Conservation (phyloP, 2,329 filamentous ascomycete species). For the Graphilbum sp. region DNA sequence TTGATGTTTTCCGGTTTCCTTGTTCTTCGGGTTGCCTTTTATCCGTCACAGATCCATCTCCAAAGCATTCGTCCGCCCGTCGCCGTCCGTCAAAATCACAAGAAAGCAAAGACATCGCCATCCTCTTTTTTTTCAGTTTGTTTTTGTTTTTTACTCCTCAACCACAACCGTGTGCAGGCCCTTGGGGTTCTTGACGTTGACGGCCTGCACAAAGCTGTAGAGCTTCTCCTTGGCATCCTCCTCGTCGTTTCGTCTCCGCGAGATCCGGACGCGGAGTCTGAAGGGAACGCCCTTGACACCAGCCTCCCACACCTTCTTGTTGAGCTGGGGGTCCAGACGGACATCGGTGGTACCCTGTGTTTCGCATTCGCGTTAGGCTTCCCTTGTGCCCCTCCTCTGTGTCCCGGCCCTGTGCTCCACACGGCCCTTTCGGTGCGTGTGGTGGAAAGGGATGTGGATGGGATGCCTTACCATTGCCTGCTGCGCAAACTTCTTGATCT, state of each 20-base stretch:
- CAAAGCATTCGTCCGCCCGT: background rate
- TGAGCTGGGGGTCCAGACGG: conserved; percentile 93
- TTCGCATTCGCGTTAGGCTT: background rate
- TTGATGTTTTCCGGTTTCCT: conserved; percentile 13
- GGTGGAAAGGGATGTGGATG: background rate
- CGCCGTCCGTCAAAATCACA: background rate
- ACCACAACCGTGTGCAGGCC: conserved; percentile 87
- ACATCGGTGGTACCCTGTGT: conserved; percentile 88
- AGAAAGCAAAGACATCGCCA: background rate
- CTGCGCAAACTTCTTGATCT: conserved; percentile 89
- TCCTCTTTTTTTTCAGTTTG: background rate
- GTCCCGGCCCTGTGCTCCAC: no score
- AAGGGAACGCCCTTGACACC: conserved; percentile 98
- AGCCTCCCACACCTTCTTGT: conserved; percentile 99
- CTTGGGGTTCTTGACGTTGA: conserved; percentile 99
- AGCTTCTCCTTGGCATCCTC: conserved; percentile 99
- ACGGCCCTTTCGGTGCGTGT: no score
- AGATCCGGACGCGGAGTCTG: conserved; percentile 95
- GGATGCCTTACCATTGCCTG: conserved; percentile 75
- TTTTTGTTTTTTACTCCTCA: conserved; percentile 40
- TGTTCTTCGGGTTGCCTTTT: conserved; percentile 5
- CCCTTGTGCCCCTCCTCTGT: background rate
- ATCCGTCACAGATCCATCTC: background rate
- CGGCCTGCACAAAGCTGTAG: conserved; percentile 98
- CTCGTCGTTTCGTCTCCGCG: conserved; percentile 99